phyloP scores from a whole-genome alignment of 2,329 filamentous ascomycete species.

The Endocalyx cinctus region DNA sequence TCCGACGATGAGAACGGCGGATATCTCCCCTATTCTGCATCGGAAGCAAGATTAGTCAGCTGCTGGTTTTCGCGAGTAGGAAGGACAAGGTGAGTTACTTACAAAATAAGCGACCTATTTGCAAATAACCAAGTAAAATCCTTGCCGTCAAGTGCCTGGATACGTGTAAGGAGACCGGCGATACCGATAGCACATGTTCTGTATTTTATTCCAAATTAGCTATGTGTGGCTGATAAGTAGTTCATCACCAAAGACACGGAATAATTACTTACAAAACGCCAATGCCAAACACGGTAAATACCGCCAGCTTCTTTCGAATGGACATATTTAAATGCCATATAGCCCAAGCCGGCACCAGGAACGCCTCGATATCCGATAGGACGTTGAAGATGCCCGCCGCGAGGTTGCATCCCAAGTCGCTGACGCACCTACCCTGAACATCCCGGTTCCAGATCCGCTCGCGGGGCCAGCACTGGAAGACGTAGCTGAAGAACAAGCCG shows the following conservation, averaged over 20 bases:
- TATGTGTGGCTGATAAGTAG: background rate
- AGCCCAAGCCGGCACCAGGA: conserved; percentile 5
- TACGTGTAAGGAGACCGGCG: too few relatives aligned
- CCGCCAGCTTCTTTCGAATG: conserved; percentile 4
- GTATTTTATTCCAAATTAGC: conserved; percentile 2
- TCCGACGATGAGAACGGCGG: conserved; percentile 7
- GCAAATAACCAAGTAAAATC: background rate
- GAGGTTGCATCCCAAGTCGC: conserved; percentile 1
- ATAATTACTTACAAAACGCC: conserved; percentile 2
- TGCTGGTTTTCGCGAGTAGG: too few relatives aligned
- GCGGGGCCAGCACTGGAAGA: conserved; percentile 7
- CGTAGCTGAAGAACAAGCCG: conserved; percentile 3
- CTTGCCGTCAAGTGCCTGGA: background rate
- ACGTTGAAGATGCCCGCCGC: conserved; percentile 3
- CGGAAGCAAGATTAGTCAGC: background rate
- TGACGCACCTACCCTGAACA: conserved; percentile 1
- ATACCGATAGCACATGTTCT: background rate
- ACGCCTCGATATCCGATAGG: conserved; percentile 6
- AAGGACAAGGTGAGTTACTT: background rate
- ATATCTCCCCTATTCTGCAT: conserved; percentile 3
- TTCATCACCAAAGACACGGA: background rate
- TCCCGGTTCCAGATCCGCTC: conserved; percentile 1
- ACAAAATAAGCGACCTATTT: background rate
- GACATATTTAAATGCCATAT: conserved; percentile 7
- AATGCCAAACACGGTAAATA: conserved; percentile 4